Percentiles rank a stretch among this genome's conserved stretches.
These are phyloP conservation scores for Chalciporus sphaerocephalus DNA, from an alignment of 768 basidiomycete genomes.

Conservation along the genomic window DNA sequence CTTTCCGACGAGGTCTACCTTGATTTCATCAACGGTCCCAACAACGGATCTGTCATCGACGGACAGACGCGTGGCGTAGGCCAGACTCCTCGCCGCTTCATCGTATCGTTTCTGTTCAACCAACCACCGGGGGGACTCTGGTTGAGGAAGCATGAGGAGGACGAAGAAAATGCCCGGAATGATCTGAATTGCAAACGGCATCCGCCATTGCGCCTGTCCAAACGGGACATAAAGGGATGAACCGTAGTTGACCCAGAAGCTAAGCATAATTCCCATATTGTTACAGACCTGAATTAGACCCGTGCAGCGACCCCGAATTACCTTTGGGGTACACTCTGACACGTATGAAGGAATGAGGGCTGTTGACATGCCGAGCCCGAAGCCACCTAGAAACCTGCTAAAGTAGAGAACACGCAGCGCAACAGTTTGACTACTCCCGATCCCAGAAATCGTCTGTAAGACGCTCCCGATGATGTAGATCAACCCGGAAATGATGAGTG, in stretches of 20 bases:
- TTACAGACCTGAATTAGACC: conserved; percentile 37
- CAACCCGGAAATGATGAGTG: conserved; percentile 40
- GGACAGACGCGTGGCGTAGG: conserved; percentile 32
- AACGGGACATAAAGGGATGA: conserved; percentile 34
- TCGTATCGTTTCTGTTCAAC: conserved; percentile 43
- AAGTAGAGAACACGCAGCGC: conserved; percentile 41
- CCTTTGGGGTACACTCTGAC: conserved; percentile 46
- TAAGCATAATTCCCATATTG: conserved; percentile 33
- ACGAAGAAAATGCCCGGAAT: conserved; percentile 50
- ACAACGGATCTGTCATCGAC: conserved; percentile 35
- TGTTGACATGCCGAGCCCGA: conserved; percentile 55
- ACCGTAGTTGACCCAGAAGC: conserved; percentile 48
- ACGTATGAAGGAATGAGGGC: conserved; percentile 49
- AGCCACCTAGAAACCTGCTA: conserved; percentile 54
- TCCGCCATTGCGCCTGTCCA: conserved; percentile 48
- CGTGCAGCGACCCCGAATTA: conserved; percentile 49
- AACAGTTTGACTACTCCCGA: conserved; percentile 35
- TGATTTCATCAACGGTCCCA: conserved; percentile 42
- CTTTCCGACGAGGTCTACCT: conserved; percentile 44
- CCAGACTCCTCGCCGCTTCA: conserved; percentile 38
- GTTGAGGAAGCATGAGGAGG: conserved; percentile 43
- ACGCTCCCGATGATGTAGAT: conserved; percentile 47
- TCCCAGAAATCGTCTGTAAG: conserved; percentile 42
- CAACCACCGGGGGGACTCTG: conserved; percentile 57
- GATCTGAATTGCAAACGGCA: conserved; percentile 50